Evolutionary conservation across 2,329 filamentous ascomycete genomes (phyloP), one percentile per base, ranked within the genome.

Genomic region (Beauveria varroae): DNA sequence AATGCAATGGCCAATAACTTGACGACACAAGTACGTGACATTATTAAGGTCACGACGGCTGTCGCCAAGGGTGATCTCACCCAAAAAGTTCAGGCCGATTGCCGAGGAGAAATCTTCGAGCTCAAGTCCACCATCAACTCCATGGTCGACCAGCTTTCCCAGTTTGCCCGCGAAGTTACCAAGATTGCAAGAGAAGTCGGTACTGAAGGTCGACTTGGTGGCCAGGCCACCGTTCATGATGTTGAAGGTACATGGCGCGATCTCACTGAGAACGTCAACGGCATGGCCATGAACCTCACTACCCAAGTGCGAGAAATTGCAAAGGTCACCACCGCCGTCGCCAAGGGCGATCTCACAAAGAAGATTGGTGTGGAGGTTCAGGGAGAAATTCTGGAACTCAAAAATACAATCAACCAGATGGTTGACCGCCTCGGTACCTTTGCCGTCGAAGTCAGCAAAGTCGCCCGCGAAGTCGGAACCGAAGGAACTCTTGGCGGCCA

Each of bases 341-440:
- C 93, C 57, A 90, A 89, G 73, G 93, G 93, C 70, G 93, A 99
- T 75, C 79, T 99, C 64, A 96, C 91, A 64, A 91, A 95, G 77
- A 98, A 97, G 79, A 97, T 99, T 71, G 89, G 91, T 64, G 91
- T 96, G 65, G 91, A 96, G 68, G 95, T 92, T 58, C 87, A 92
- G 73, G 93, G 93, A 70, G 95, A 99, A 77, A 98, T 99, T 68
- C 78, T 96, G 57, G 91, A 96, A 72, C 80, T 99, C 64, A 99
- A 99, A 78, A 91, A 93, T 70, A 99, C 93, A 8, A 98, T 98
- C 79, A 98, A 98, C 75, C 96, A 90, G 71, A 98, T 98, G 93
- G 95, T 98, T 72, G 93, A 98, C 74, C 92, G 96, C 69, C 82
- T 98, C 50, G 91, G 96, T 68, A 93, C 93, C 51, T 98, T 98